phyloP scores from a whole-genome alignment of 2,329 filamentous ascomycete genomes.

The Aspergillus brunneoviolaceus region DNA sequence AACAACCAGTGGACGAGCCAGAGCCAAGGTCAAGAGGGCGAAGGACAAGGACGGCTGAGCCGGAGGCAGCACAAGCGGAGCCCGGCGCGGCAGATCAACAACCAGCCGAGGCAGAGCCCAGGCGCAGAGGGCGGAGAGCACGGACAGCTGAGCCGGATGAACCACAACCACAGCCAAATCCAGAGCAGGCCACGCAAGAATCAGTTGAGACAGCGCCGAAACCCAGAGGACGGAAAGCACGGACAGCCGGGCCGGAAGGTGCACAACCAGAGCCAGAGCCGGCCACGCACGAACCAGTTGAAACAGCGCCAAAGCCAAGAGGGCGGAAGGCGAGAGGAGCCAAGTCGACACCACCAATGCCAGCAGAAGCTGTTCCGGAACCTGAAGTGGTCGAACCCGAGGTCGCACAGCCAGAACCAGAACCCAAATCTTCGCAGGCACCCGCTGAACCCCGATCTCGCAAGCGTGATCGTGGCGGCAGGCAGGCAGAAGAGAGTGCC shows the following conservation, averaged over 20 bases:
- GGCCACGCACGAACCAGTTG: neutral
- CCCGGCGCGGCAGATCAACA: neutral
- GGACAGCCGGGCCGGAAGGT: neutral
- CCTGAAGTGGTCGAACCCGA: neutral
- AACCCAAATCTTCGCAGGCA: slow-evolving; percentile 7
- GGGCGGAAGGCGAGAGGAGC: neutral
- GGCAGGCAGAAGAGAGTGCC: slow-evolving; percentile 10
- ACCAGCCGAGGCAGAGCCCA: neutral
- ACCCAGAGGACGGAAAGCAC: neutral
- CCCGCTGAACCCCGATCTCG: slow-evolving; percentile 1
- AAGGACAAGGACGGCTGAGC: neutral
- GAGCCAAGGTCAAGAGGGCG: neutral
- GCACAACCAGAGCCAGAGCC: too few species aligned
- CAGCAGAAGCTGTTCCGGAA: neutral
- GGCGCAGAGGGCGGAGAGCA: neutral
- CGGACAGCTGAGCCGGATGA: neutral
- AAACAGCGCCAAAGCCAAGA: neutral
- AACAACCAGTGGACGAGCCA: neutral
- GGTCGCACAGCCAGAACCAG: neutral
- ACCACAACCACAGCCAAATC: too few species aligned
- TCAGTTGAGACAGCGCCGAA: neutral
- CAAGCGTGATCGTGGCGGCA: slow-evolving; percentile 18
- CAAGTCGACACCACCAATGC: neutral
- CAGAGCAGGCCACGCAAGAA: neutral
- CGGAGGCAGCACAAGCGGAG: too few species aligned